Evolutionary conservation across 805 yeast genomes (phyloP), one percentile per base, ranked within the genome.

Genomic region (Wickerhamiella galacta): DNA sequence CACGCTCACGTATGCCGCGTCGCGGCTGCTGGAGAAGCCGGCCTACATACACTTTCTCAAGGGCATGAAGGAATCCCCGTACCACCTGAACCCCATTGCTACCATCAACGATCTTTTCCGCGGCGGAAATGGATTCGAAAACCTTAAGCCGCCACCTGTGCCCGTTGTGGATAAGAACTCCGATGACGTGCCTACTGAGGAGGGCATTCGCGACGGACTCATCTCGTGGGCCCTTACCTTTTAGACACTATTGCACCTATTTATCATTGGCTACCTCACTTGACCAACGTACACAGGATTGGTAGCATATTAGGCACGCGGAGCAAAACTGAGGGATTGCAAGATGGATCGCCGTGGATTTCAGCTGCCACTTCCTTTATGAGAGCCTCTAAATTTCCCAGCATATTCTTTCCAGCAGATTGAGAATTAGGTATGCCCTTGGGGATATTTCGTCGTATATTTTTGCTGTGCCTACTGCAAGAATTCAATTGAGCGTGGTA

Each of bases 21-120:
- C 5, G 4, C 16, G 21, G 67, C 21, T 62, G 72, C 0, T 74
- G 81, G 82, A 79, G 72, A 39, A 51, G 57, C 19, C 50, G 66
- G 28, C 66, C 68, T 4, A 20, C 14, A 12, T 25, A 15, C 16
- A 17, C 15, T 23, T 27, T 21, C 23, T 35, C 11, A 31, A 23
- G 25, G 28, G 18, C 8, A 19, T 21, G n/a, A 14, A 16, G 16
- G 27, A 25, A 18, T 27, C 32, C 9, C 63, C 66, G 35, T 69
- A 78, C 56, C 33, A 33, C 19, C 60, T 62, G 50, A 60, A 73
- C 9, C 87, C 94, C 0, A 64, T 66, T 31, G 79, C 74, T 37
- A 70, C 85, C 40, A 63, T 83, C 8, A 71, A 72, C 20, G 92
- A 81, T 51, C 76, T 85, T 2, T 66, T 80, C 36, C 63, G 67